Evolutionary conservation across 805 yeast species (phyloP), one percentile per base, ranked within the genome.

Genomic region (Kuraishia borneana): DNA sequence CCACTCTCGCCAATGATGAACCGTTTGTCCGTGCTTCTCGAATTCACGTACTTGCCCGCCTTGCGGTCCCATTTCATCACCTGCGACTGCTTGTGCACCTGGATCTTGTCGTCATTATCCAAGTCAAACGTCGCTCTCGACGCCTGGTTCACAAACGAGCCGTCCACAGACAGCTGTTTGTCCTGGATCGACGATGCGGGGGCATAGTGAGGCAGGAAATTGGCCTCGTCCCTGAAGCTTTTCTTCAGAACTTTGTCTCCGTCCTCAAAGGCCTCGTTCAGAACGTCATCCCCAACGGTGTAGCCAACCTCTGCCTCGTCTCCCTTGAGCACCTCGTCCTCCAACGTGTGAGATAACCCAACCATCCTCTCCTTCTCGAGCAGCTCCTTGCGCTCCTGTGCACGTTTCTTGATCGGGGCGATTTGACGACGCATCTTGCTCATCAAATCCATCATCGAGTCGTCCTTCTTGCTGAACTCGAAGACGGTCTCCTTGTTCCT

Each of bases 1-100:
- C 99, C 99, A 55, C 84, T 79, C 55, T 92, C 99, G 41, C 97
- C 94, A 42, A 85, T 79, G 48, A 92, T 92, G 58, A 68, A 89
- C 60, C 84, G 88, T 58, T 79, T 73, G 49, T 84, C 94, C 16
- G 78, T 63, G 42, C 92, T 83, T 47, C 72, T 77, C 14, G 83
- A 67, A 53, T 83, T 83, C 50, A 88, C 71, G 56, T 83, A 89
- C 43, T 85, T 85, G 49, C 94, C 92, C 56, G 83, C 80, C 70
- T 85, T 84, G 57, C 73, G 83, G 60, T 89, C 96, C 98, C 98
- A 89, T 51, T 73, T 70, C 68, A 82, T 78, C 17, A 77, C 75
- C 32, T 70, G 73, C 3, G 68, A 63, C 51, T 80, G 88, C 39
- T 68, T 76, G 54, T 80, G 78, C 32, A 60, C 71, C 49, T 71